Base-by-base conservation (phyloP, 768 basidiomycete genomes). In the Leucosporidium scottii region DNA sequence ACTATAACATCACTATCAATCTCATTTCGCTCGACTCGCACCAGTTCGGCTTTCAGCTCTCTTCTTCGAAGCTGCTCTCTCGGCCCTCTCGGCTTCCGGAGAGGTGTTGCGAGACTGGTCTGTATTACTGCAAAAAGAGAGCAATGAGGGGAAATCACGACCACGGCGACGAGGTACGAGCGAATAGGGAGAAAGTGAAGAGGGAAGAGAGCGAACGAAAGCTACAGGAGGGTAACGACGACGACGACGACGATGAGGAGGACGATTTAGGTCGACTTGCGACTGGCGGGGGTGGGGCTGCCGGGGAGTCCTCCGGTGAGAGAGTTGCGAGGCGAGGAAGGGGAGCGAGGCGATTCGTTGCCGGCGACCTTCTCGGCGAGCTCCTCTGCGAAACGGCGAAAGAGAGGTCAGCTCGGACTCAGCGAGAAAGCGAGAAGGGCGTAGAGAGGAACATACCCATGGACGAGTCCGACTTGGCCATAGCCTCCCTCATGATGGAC, bases 401-500 rank as follows among this genome's bases (percentile, higher is more conserved):
- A n/a, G 13, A 25, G 17, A 15, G 31, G 49, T 58, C 56, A 59
- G 47, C 36, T 18, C 36, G 9, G 6, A 25, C 21, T 3, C 21
- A 20, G 18, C 60, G 17, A n/a, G 17, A 21, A 10, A 5, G 18
- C 60, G 17, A n/a, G 17, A 21, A 10, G 2, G 12, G 18, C 34
- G 34, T 25, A 23, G 50, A 23, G n/a, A n/a, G 59, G 34, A 13
- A 58, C 68, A 44, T 23, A 65, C 68, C 73, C 65, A 75, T 72
- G 30, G 65, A 65, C 54, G 64, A 55, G 50, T 75, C 74, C 36
- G 73, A 62, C 62, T 72, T 72, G 50, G 94, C 93, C 79, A 88
- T 86, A 9, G 89, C 94, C 73, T 91, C 91, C 79, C 93, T 87
- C 75, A 98, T 94, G 77, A 97, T 84, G 69, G 87, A 87, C 82